A percentile compares a stretch with the other conserved stretches of the same genome.
Conservation (phyloP, 225 moss, liverwort and hornwort genomes). For the Ulota crispa region DNA sequence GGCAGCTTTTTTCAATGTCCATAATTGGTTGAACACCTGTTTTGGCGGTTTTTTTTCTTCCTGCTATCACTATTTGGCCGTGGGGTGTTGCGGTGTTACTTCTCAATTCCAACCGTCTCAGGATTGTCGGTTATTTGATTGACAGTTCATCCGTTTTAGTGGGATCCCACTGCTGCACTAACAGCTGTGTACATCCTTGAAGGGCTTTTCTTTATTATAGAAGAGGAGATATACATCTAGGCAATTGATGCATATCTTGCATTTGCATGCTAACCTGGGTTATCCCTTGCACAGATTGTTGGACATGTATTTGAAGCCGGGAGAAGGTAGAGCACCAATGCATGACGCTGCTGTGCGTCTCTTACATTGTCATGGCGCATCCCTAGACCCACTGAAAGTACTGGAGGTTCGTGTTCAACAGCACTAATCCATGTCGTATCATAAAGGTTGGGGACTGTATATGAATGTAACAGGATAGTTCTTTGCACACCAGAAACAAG, state of each 20-base stretch:
- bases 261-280: constrained; percentile 3
- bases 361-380: constrained; percentile 90
- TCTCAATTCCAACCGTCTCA: background rate
- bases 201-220: background rate
- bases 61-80: background rate
- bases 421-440: constrained; percentile 6
- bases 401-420: constrained; percentile 65
- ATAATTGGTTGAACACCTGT: background rate
- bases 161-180: background rate
- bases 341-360: constrained; percentile 92
- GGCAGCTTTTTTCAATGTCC: background rate
- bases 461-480: background rate
- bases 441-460: background rate
- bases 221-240: background rate
- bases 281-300: constrained; percentile 65
- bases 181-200: background rate
- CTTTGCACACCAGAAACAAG: background rate
- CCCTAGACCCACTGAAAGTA: constrained; percentile 90
- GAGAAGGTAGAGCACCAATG: constrained; percentile 91
- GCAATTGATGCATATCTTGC: background rate
- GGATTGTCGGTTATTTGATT: background rate
- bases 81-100: constrained; percentile 7
- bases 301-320: constrained; percentile 96
- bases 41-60: background rate
- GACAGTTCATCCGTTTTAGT: constrained; percentile 10